phyloP scores from a whole-genome alignment of 345 rosid species.

The Hibiscus tridactylites region DNA sequence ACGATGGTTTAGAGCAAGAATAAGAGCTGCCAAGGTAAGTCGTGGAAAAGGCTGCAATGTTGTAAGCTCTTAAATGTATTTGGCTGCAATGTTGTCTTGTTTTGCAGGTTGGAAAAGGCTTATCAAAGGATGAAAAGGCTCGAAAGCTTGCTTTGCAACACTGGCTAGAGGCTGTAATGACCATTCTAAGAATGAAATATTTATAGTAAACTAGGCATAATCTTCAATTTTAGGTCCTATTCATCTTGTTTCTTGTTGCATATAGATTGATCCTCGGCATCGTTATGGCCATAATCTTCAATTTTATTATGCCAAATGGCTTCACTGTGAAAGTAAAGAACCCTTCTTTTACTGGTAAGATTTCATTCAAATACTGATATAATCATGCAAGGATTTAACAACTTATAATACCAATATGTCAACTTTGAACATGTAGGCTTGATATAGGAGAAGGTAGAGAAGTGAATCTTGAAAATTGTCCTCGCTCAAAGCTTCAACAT shows the following conservation, averaged over 20 bases:
- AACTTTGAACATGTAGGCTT: slow-evolving; percentile 46
- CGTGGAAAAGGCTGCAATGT: neutral
- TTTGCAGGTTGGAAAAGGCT: slow-evolving; percentile 80
- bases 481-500: slow-evolving; percentile 54
- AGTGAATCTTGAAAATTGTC: slow-evolving; percentile 60
- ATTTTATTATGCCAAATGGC: slow-evolving; percentile 76
- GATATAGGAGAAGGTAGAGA: slow-evolving; percentile 84
- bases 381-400: neutral
- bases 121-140: slow-evolving; percentile 76
- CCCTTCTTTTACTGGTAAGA: slow-evolving; percentile 85
- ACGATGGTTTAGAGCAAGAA: slow-evolving; percentile 92
- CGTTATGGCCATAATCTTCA: slow-evolving; percentile 96
- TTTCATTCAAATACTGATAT: neutral
- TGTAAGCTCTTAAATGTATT: neutral
- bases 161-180: slow-evolving; percentile 92
- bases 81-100: neutral
- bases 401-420: slow-evolving; percentile 6
- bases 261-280: slow-evolving; percentile 90
- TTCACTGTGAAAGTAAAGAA: slow-evolving; percentile 71
- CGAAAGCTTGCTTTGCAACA: slow-evolving; percentile 86
- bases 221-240: slow-evolving; percentile 5
- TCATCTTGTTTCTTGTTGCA: slow-evolving; percentile 11
- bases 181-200: neutral
- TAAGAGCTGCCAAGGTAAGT: slow-evolving; percentile 74
- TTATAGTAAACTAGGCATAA: neutral